Base-by-base conservation (phyloP, 768 basidiomycete species). In the Imleria badia region DNA sequence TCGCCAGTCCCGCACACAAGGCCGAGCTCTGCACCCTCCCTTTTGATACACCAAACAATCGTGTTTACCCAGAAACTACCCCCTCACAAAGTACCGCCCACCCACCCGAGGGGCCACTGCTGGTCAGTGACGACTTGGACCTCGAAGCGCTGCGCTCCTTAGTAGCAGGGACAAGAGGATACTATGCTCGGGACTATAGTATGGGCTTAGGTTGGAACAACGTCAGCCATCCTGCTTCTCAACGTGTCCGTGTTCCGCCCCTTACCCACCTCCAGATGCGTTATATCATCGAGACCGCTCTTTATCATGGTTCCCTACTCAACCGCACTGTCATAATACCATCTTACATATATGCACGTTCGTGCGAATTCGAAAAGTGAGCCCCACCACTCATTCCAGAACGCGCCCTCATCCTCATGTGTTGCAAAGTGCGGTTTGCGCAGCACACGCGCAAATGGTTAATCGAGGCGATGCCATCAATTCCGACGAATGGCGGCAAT, bases 191-290 rank as follows among this genome's bases (percentile, higher is more conserved):
- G 31, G 78, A 79, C 48, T 79, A 65, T 56, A 77, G 72, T 45
- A 63, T 78, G 51, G 71, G 70, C 4, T 61, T 80, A 6, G 79
- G 78, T 19, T 79, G 77, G 76, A 79, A 80, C 59, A 80, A 79
- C 42, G 76, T 78, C 31, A 54, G 76, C 40, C 11, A 39, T 30
- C 13, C 20, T 48, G 12, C 15, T n/a, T 35, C 15, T 30, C 26
- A 10, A 9, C 26, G 6, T 48, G 31, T 35, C 49, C 22, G 6
- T 38, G 34, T 36, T 50, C 45, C 3, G 23, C 29, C 31, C 23
- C 58, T 55, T 35, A 62, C 22, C 20, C 12, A 15, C 29, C 23
- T 40, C 33, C 39, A 77, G 78, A 71, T 79, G 70, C 74, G 78
- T 19, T 79, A 79, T 56, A 80, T 80, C 54, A 72, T 79, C 53